Conservation (phyloP, 345 rosid genomes). For the Syzygium aqueum region DNA sequence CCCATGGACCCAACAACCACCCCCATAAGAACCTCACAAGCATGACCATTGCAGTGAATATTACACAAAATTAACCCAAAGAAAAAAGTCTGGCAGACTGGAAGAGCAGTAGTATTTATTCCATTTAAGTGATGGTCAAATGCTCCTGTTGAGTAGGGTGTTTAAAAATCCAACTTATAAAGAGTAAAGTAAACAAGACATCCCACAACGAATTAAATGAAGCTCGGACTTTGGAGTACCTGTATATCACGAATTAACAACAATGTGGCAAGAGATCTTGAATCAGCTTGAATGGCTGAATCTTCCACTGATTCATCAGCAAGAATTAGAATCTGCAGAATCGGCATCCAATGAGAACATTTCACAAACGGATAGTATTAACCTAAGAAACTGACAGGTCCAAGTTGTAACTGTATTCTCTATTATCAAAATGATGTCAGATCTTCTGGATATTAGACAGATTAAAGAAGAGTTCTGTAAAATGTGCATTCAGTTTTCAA, state of each 20-base stretch:
- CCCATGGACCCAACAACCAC: not conserved
- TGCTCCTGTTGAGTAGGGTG: not conserved
- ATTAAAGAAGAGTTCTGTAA: not conserved
- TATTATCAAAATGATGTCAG: not conserved
- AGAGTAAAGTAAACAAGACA: not conserved
- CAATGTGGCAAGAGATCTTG: slow-evolving; percentile 71
- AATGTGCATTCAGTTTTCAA: not conserved
- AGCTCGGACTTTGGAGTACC: slow-evolving; percentile 17
- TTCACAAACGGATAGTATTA: not conserved
- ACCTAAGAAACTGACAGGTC: not conserved
- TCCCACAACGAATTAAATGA: not conserved
- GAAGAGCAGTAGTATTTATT: not conserved
- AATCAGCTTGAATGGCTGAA: slow-evolving; percentile 78
- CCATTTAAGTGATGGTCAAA: not conserved
- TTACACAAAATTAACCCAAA: not conserved
- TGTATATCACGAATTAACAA: slow-evolving; percentile 71
- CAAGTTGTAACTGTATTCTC: not conserved
- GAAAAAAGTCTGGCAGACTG: not conserved
- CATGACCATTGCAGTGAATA: not conserved
- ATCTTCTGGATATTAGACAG: not conserved
- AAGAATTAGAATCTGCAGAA: slow-evolving; percentile 54
- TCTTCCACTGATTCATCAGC: slow-evolving; percentile 78
- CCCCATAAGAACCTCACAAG: not conserved
- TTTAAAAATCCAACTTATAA: not conserved
- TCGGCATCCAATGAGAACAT: not conserved